Evolutionary conservation across 805 yeast species (phyloP), one percentile per base, ranked within the genome.

Genomic region (Candida odintsovae): DNA sequence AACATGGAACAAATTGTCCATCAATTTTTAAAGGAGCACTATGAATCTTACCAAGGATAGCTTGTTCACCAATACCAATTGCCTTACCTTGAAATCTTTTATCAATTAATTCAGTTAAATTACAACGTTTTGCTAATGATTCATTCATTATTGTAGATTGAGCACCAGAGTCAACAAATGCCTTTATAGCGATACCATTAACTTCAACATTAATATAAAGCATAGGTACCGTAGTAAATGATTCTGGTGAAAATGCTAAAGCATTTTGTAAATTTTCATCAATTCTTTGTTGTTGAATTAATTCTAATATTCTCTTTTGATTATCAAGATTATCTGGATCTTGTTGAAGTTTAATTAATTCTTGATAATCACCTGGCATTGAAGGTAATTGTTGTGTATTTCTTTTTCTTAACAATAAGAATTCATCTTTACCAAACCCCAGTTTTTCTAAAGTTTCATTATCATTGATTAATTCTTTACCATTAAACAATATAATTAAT

Each of bases 161-260:
- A 0, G 99, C 98, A 2, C 99, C 99, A 0, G 97, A 81, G 63
- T 94, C 99, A 6, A 94, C 95, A 69, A 94, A 89, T 0, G 98
- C 98, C 62, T 87, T 87, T 3, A 90, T 84, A 20, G 83, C 81
- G 40, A 75, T 72, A 1, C 94, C 92, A 58, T 94, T 90, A 33
- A 92, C 83, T 53, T 79, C 83, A 37, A 89, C 73, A 46, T 81
- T 73, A 15, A 94, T 80, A 65, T 83, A 92, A 36, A 94, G 73
- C 96, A 94, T 90, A 28, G 78, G 77, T 3, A 92, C 95, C 0
- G 76, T 66, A 0, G 90, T 83, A 67, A 94, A 94, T 33, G 86
- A 75, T 63, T 94, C 99, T 0, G 99, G 99, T 5, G 92, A 80
- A 44, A 83, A 81, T 48, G 90, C 97, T 62, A 82, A 73, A 0